These are phyloP conservation scores for Nitzschia sp. DNA, from an alignment of 108 stramenopile genomes.

Conservation along the genomic window DNA sequence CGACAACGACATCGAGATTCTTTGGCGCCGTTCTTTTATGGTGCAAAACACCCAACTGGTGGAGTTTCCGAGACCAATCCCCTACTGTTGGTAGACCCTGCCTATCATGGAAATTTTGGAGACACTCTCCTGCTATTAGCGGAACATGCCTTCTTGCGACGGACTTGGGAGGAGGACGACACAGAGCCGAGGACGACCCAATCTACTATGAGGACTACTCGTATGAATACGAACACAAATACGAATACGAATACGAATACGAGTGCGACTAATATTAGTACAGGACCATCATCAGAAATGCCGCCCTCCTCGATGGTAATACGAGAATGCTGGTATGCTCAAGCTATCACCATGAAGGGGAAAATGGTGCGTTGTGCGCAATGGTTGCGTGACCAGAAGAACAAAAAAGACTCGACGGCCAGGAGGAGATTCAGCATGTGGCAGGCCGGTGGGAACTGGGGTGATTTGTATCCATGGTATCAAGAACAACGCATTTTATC, in stretches of 20 bases:
- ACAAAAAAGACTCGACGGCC: too few relatives aligned
- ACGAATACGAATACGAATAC: background rate
- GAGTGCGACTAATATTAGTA: background rate
- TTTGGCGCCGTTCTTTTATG: background rate
- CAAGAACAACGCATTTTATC: slow-evolving; percentile 26
- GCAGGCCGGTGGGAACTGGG: slow-evolving; percentile 49
- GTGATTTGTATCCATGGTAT: slow-evolving; percentile 27
- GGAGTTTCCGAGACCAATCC: background rate
- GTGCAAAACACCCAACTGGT: too few relatives aligned
- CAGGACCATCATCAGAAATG: background rate
- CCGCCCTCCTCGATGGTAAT: too few relatives aligned
- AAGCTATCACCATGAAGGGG: too few relatives aligned
- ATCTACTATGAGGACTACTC: background rate
- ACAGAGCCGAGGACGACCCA: background rate
- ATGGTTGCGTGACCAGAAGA: background rate
- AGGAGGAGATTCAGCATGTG: slow-evolving; percentile 23
- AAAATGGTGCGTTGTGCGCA: too few relatives aligned
- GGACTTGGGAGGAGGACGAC: background rate
- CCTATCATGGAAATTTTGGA: slow-evolving; percentile 36
- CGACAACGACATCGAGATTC: background rate
- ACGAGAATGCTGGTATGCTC: too few relatives aligned
- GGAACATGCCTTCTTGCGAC: slow-evolving; percentile 10
- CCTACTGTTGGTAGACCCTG: slow-evolving; percentile 31
- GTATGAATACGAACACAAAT: slow-evolving; percentile 3
- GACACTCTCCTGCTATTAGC: slow-evolving; percentile 27